These are phyloP conservation scores for Plasmodium berghei DNA, from an alignment of 169 alveolate species.

Conservation along the genomic window DNA sequence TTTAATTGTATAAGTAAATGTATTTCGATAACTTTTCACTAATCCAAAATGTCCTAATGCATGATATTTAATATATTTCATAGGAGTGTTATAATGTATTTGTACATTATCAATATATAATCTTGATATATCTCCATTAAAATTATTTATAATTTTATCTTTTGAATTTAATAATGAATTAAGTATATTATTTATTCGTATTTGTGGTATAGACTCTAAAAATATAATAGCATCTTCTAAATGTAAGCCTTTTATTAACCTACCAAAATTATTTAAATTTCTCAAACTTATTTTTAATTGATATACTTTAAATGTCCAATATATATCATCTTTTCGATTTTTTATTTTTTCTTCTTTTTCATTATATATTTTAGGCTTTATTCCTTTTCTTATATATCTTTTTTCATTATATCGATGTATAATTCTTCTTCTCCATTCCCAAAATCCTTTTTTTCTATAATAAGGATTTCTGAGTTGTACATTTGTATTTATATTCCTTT, in stretches of 20 bases:
- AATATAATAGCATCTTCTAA: slow-evolving; percentile 87
- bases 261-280: slow-evolving; percentile 80
- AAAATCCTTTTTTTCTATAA: slow-evolving; percentile 86
- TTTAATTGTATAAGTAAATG: slow-evolving; percentile 82
- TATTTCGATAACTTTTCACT: slow-evolving; percentile 83
- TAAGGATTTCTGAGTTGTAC: slow-evolving; percentile 84
- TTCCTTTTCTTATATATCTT: slow-evolving; percentile 79
- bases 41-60: slow-evolving; percentile 82
- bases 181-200: slow-evolving; percentile 80
- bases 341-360: slow-evolving; percentile 80
- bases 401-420: slow-evolving; percentile 78
- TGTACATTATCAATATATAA: slow-evolving; percentile 81
- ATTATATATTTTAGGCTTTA: slow-evolving; percentile 81
- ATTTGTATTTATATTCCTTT: slow-evolving; percentile 77
- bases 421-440: slow-evolving; percentile 88
- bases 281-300: slow-evolving; percentile 85
- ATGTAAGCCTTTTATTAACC: slow-evolving; percentile 80
- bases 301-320: slow-evolving; percentile 85
- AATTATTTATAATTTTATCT: slow-evolving; percentile 82
- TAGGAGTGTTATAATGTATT: slow-evolving; percentile 79
- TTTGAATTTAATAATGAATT: slow-evolving; percentile 82
- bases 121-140: slow-evolving; percentile 87
- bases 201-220: slow-evolving; percentile 84
- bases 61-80: slow-evolving; percentile 65
- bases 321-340: slow-evolving; percentile 70